Conservation (phyloP, 257 asterid species). For the Plantago ovata region DNA sequence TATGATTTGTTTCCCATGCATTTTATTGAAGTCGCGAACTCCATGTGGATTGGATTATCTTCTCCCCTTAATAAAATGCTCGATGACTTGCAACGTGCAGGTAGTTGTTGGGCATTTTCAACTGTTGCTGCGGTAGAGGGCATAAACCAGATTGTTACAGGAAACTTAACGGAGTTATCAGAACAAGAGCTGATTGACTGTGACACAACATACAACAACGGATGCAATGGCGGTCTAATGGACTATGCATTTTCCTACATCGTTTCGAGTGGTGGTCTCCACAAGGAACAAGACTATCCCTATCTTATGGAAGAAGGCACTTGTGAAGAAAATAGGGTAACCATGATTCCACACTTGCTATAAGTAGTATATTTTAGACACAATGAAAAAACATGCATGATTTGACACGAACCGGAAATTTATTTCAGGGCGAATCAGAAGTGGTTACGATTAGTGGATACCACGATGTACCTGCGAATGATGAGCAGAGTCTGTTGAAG, state of each 20-base stretch:
- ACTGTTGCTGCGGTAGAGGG: constrained; percentile 81
- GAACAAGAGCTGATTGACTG: constrained; percentile 75
- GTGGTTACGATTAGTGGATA: constrained; percentile 40
- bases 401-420: not conserved
- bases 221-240: constrained; percentile 79
- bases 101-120: constrained; percentile 87
- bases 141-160: constrained; percentile 61
- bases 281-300: constrained; percentile 69
- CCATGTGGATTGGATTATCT: too few species aligned
- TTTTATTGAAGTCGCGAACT: not conserved
- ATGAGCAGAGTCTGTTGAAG: constrained; percentile 52
- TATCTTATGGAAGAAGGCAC: constrained; percentile 75
- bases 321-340: constrained; percentile 58
- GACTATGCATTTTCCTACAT: constrained; percentile 63
- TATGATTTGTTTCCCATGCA: not conserved
- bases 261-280: constrained; percentile 56
- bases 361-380: not conserved
- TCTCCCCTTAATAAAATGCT: not conserved
- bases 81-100: constrained; percentile 26
- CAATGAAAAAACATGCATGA: not conserved
- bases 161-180: constrained; percentile 58
- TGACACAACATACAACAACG: constrained; percentile 55
- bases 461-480: constrained; percentile 63
- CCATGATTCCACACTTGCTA: not conserved
- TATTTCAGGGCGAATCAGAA: constrained; percentile 34